A percentile compares a stretch with the other conserved stretches of the same genome.
These are phyloP conservation scores for Boletellus ananas DNA, from an alignment of 768 basidiomycete genomes.

Conservation along the genomic window DNA sequence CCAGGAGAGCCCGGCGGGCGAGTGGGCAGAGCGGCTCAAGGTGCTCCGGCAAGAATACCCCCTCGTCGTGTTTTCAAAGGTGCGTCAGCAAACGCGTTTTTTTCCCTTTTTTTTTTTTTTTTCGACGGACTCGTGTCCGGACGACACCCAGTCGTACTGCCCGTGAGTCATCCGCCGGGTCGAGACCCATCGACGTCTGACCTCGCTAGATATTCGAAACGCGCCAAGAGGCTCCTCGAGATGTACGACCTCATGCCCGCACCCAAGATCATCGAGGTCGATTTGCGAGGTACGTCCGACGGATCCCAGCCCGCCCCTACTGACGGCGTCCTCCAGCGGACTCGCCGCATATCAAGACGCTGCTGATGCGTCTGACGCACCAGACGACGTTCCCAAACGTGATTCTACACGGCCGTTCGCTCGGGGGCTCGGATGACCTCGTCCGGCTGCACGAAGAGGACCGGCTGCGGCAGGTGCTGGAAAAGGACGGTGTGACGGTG, in stretches of 20 bases:
- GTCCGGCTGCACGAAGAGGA: constrained; percentile 42
- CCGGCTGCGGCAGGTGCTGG: constrained; percentile 42
- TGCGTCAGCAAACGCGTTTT: too few relatives aligned
- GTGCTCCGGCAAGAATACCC: constrained; percentile 51
- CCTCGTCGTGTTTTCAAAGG: constrained; percentile 81
- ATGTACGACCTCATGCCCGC: constrained; percentile 57
- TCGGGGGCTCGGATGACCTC: constrained; percentile 67
- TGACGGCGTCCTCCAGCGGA: constrained; percentile 44
- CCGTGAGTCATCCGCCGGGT: constrained; percentile 45
- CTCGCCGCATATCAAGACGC: constrained; percentile 54
- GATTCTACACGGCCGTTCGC: constrained; percentile 55
- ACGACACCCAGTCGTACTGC: constrained; percentile 61
- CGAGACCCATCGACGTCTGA: neutral
- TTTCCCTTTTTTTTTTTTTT: too few relatives aligned
- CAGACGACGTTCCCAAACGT: constrained; percentile 76
- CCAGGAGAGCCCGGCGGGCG: constrained; percentile 39
- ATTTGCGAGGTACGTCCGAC: constrained; percentile 52
- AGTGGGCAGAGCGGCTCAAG: constrained; percentile 33
- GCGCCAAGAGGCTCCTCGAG: constrained; percentile 47
- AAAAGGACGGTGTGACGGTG: constrained; percentile 44
- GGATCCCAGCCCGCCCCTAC: neutral
- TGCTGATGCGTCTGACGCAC: constrained; percentile 62
- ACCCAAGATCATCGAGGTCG: constrained; percentile 72
- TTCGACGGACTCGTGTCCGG: too few relatives aligned
- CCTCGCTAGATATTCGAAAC: constrained; percentile 25